Evolutionary conservation across 1,139 yeast genomes (phyloP), one percentile per base, ranked within the genome.

Genomic region (Suhomyces atakaporum): DNA sequence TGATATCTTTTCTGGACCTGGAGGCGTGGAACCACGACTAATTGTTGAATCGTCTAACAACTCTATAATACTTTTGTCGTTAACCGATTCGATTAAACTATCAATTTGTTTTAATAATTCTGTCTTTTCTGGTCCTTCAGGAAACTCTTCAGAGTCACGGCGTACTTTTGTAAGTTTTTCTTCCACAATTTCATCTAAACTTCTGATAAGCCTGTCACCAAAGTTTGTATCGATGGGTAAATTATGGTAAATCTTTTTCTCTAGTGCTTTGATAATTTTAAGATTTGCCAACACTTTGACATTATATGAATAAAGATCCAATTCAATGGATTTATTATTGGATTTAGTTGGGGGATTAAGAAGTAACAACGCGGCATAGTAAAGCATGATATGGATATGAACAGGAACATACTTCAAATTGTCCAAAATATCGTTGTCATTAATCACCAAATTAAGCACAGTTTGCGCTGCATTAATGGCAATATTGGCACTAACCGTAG

Each of bases 301-400:
- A 34, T 52, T 57, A 29, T 55, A 50, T 0, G 48, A 49, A 16
- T 46, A 46, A 5, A 54, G 43, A 30, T 50, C 44, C 33, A 39
- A 36, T 23, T 47, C 40, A 5, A 49, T 37, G 3, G 52, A 44
- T 3, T 21, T 29, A 40, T 48, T 47, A 34, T 47, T 56, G 3
- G 60, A 56, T 26, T 56, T 56, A 10, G 53, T 29, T 0, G 77
- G 77, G 3, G 81, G 78, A 44, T 75, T 74, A 20, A 81, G 60
- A 7, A 81, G 57, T 23, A 81, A 54, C 37, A 81, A 58, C 0
- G 84, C 82, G 0, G 88, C 84, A 50, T 81, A 81, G 50, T 81
- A 81, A 13, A 81, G 60, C 87, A 82, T 81, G 34, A 82, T 73
- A 50, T 81, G 86, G 25, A 82, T 78, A 53, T 82, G 88, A 10